Percentiles rank a stretch among this genome's conserved stretches.
Conservation (phyloP, 495 filamentous ascomycete species). For the Parathielavia appendiculata region DNA sequence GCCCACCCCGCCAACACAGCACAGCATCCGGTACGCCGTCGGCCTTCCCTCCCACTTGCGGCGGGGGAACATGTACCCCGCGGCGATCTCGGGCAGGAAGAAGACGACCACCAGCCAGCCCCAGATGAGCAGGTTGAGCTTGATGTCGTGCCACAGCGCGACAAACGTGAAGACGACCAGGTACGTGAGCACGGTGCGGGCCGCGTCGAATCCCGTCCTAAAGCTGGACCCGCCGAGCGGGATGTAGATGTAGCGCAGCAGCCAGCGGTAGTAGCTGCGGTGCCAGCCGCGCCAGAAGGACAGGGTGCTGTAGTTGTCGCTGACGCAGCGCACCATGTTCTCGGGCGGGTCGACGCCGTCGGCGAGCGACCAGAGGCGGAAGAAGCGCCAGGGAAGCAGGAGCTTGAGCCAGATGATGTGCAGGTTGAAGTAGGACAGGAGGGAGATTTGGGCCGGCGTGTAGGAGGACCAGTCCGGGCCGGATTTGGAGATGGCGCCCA, state of each 20-base stretch:
- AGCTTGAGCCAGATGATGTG: conserved; percentile 98
- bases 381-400: conserved; percentile 93
- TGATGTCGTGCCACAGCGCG: conserved; percentile 96
- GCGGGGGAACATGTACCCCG: conserved; percentile 63
- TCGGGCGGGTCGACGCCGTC: conserved; percentile 94
- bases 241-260: conserved; percentile 89
- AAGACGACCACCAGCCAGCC: conserved; percentile 94
- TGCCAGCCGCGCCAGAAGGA: conserved; percentile 97
- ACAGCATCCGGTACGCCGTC: conserved; percentile 69
- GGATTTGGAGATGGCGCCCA: conserved; percentile 84
- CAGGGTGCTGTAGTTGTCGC: conserved; percentile 86
- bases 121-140: conserved; percentile 89
- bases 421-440: conserved; percentile 94
- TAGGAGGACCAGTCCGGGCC: conserved; percentile 74
- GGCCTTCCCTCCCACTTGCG: conserved; percentile 61
- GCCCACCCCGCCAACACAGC: conserved; percentile 77
- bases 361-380: conserved; percentile 86
- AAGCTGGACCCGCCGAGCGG: conserved; percentile 72
- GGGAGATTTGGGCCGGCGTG: conserved; percentile 79
- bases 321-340: conserved; percentile 97
- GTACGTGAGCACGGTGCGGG: conserved; percentile 61
- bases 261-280: conserved; percentile 88
- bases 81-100: conserved; percentile 80
- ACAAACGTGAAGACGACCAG: conserved; percentile 94
- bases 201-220: conserved; percentile 31